phyloP scores from a whole-genome alignment of 2,329 filamentous ascomycete genomes.

The Colletotrichum liriopes region DNA sequence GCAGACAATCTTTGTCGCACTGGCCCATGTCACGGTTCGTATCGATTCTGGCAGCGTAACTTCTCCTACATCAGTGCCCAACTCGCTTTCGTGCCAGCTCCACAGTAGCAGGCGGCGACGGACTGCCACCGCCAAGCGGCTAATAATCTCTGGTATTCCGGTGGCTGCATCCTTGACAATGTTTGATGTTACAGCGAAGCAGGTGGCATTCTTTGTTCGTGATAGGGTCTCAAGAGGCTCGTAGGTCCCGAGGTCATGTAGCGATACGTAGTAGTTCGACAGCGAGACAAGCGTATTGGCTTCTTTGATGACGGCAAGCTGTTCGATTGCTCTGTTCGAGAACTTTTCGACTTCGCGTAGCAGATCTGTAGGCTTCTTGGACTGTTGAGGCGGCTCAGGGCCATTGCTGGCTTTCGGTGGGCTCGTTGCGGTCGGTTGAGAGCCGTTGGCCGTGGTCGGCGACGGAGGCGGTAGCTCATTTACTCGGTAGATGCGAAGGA shows the following conservation, averaged over 20 bases:
- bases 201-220: slow-evolving; percentile 88
- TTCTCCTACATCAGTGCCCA: slow-evolving; percentile 81
- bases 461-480: slow-evolving; percentile 72
- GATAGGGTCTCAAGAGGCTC: slow-evolving; percentile 83
- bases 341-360: slow-evolving; percentile 96
- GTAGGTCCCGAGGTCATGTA: slow-evolving; percentile 91
- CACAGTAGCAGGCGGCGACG: slow-evolving; percentile 92
- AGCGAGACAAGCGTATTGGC: slow-evolving; percentile 92
- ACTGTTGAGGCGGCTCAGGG: slow-evolving; percentile 40
- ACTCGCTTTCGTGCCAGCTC: slow-evolving; percentile 97
- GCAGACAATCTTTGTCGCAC: slow-evolving; percentile 86
- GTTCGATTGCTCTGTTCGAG: slow-evolving; percentile 89
- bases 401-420: slow-evolving; percentile 47
- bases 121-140: slow-evolving; percentile 90
- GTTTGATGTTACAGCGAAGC: slow-evolving; percentile 95
- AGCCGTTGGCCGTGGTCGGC: slow-evolving; percentile 58
- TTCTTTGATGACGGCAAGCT: slow-evolving; percentile 96
- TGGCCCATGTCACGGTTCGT: slow-evolving; percentile 92
- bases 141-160: slow-evolving; percentile 93
- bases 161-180: slow-evolving; percentile 91
- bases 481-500: slow-evolving; percentile 90
- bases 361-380: slow-evolving; percentile 80
- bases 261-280: slow-evolving; percentile 89
- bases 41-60: slow-evolving; percentile 86
- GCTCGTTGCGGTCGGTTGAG: slow-evolving; percentile 47